phyloP scores from a whole-genome alignment of 495 filamentous ascomycete species.

The Hyphodiscus hymeniophilus region DNA sequence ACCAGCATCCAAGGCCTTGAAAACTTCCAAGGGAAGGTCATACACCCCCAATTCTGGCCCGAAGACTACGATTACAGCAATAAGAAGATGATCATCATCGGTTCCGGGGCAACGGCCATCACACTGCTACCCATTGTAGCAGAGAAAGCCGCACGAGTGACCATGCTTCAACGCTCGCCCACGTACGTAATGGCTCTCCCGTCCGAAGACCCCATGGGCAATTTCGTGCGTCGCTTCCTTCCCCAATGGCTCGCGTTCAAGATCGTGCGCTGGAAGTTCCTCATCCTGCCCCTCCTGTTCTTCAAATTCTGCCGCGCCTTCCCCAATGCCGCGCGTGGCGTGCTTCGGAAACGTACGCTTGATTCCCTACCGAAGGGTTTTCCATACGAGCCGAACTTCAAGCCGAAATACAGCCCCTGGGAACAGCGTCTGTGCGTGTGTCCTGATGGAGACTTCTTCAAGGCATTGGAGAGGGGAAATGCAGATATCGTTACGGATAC shows the following conservation, averaged over 20 bases:
- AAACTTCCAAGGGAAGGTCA: conserved; percentile 43
- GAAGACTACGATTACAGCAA: conserved; percentile 37
- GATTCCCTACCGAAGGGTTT: conserved; percentile 46
- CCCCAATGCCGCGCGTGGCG: conserved; percentile 38
- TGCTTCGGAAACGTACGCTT: conserved; percentile 35
- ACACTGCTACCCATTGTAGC: conserved; percentile 45
- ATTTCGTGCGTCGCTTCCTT: conserved; percentile 31
- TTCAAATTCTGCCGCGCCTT: conserved; percentile 49
- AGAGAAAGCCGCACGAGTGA: conserved; percentile 39
- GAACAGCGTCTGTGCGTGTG: conserved; percentile 66
- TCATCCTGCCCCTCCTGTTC: conserved; percentile 18
- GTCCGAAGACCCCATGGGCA: conserved; percentile 26
- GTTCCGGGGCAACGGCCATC: conserved; percentile 49
- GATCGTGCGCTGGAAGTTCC: conserved; percentile 30
- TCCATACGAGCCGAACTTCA: conserved; percentile 58
- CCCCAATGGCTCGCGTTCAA: conserved; percentile 28
- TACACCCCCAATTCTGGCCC: conserved; percentile 60
- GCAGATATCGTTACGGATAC: conserved; percentile 57
- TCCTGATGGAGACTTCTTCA: conserved; percentile 68
- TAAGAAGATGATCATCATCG: conserved; percentile 47
- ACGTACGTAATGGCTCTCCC: conserved; percentile 48
- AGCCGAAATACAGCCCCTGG: conserved; percentile 62
- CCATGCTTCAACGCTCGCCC: conserved; percentile 51
- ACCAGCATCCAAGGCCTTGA: conserved; percentile 51
- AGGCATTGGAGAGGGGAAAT: conserved; percentile 46